phyloP scores from a whole-genome alignment of 306 rosid species.

The Chamaecrista fasciculata region DNA sequence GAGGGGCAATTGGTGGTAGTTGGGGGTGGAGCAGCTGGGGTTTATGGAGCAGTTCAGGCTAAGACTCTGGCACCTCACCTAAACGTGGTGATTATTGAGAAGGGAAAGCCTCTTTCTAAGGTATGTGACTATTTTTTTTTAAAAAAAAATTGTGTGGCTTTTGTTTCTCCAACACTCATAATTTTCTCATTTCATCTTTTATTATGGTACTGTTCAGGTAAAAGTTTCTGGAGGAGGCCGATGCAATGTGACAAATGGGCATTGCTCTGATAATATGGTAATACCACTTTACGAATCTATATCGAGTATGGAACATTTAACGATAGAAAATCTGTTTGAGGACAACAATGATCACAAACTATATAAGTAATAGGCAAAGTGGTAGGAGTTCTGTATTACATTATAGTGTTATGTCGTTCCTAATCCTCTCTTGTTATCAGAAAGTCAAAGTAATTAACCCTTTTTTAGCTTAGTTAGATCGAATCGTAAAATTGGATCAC shows the following conservation, averaged over 20 bases:
- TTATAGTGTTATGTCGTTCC: neutral
- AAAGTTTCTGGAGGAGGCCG: constrained; percentile 93
- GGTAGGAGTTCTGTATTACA: neutral
- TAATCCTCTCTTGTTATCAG: neutral
- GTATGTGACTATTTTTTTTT: too few relatives aligned
- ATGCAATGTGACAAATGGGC: constrained; percentile 95
- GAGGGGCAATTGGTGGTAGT: constrained; percentile 75
- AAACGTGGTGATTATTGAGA: constrained; percentile 67
- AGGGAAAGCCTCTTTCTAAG: constrained; percentile 81
- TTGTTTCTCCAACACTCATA: neutral
- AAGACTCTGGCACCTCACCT: constrained; percentile 77
- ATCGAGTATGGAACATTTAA: neutral
- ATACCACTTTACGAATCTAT: constrained; percentile 3
- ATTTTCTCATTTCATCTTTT: neutral
- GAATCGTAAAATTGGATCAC: too few relatives aligned
- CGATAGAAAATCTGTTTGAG: neutral
- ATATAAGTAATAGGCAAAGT: neutral
- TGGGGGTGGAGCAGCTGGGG: constrained; percentile 97
- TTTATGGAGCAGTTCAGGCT: constrained; percentile 88
- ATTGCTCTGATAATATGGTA: constrained; percentile 66
- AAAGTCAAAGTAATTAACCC: neutral
- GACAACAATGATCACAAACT: neutral
- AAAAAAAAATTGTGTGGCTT: neutral
- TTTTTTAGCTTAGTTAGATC: neutral
- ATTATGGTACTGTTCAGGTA: constrained; percentile 49